Evolutionary conservation across 257 asterid species (phyloP).

Genomic region (Nicotiana knightiana): DNA sequence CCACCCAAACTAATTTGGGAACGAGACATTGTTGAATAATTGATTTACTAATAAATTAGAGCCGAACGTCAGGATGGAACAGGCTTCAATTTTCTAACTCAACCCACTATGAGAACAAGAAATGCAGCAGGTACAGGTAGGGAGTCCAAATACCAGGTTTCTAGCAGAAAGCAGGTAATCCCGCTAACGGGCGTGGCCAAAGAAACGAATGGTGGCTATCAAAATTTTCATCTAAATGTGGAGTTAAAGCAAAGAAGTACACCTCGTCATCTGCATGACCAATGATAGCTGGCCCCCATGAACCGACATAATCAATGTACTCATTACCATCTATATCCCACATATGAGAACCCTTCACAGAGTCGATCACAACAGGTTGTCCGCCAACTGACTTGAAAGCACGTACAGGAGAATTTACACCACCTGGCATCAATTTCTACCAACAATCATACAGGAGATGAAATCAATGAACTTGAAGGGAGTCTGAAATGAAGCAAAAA

Average conservation of each 20-base stretch:
- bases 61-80: not conserved
- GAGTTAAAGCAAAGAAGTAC: constrained; percentile 10
- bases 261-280: constrained; percentile 99
- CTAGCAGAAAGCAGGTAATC: not conserved
- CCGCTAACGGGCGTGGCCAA: not conserved
- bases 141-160: not conserved
- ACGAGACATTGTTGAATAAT: not conserved
- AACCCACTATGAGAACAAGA: not conserved
- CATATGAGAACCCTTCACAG: constrained; percentile 91
- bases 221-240: not conserved
- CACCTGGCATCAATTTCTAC: constrained; percentile 98
- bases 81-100: not conserved
- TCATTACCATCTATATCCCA: constrained; percentile 96
- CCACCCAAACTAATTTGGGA: not conserved
- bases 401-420: constrained; percentile 96
- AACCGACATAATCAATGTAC: constrained; percentile 95
- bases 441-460: constrained; percentile 8
- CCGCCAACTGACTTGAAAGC: constrained; percentile 98
- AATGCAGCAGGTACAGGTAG: not conserved
- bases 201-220: not conserved
- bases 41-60: not conserved
- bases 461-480: not conserved
- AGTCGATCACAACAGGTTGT: constrained; percentile 79
- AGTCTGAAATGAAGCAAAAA: no score
- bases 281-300: constrained; percentile 98